Evolutionary conservation across 495 filamentous ascomycete species (phyloP), one percentile per base, ranked within the genome.

Genomic region (Daldinia concentrica): DNA sequence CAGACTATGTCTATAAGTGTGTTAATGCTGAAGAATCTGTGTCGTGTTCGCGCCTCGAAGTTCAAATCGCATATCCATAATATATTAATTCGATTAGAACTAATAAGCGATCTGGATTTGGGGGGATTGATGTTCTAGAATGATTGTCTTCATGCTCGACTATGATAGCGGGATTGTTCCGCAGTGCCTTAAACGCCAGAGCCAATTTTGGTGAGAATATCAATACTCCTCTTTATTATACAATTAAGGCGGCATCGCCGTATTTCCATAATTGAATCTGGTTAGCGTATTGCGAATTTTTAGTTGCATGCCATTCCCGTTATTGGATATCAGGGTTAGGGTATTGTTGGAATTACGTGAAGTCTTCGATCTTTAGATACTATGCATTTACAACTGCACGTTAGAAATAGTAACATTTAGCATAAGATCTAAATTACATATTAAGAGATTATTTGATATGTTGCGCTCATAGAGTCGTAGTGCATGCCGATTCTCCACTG

Each of bases 101-200:
- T 37, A 45, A 69, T 26, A 58, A 39, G 54, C 24, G 66, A 52
- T 58, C 66, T 62, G 36, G 60, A 56, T 48, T 50, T 34, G 8
- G 19, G 52, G n/a, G n/a, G 50, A 61, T 51, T 34, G 48, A 24
- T 34, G 67, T 54, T 65, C 62, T 58, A 71, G 56, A 62, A 71
- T 19, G n/a, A 6, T 57, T 34, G 14, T 19, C 5, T 12, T 34
- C 30, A 30, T 9, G 9, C 30, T 54, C 22, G 32, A 55, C 32
- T 32, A 43, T 43, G 14, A 56, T 36, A 27, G 8, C 27, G 57
- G 56, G 37, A 67, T 55, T 29, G 43, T 62, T n/a, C n/a, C n/a
- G n/a, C n/a, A n/a, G n/a, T n/a, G n/a, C n/a, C 52, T 62, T 57
- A 29, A 55, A 69, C 63, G 30, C 41, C 36, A 58, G 19, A 50